phyloP scores from a whole-genome alignment of 148 eudicot species.

The Dysphania ambrosioides region DNA sequence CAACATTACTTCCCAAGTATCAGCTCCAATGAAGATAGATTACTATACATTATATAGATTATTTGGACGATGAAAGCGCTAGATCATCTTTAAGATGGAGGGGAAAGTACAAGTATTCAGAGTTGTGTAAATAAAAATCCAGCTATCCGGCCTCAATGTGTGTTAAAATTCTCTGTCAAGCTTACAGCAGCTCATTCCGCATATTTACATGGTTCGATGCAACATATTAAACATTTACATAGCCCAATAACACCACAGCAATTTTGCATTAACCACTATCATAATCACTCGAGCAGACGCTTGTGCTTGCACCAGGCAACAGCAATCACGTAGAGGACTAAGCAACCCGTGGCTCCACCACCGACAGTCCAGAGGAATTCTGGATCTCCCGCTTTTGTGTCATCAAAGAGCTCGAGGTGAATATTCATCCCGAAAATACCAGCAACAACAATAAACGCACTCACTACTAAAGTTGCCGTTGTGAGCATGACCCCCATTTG shows the following conservation, averaged over 20 bases:
- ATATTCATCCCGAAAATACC: constrained; percentile 93
- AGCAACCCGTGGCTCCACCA: constrained; percentile 61
- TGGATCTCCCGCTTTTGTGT: constrained; percentile 35
- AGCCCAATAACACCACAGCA: background rate
- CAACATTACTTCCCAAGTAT: background rate
- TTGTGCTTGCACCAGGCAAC: constrained; percentile 90
- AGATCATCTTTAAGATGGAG: background rate
- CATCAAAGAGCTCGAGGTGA: constrained; percentile 51
- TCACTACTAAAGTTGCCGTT: constrained; percentile 82
- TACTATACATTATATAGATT: background rate
- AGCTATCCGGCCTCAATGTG: background rate
- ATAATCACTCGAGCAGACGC: constrained; percentile 61
- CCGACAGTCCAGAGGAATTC: constrained; percentile 87
- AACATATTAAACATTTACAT: background rate
- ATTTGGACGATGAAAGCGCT: background rate
- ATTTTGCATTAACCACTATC: background rate
- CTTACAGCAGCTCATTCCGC: background rate
- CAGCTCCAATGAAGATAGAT: no score
- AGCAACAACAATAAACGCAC: constrained; percentile 85
- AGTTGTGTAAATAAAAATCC: background rate
- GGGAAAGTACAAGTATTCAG: background rate
- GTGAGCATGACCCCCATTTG: constrained; percentile 98
- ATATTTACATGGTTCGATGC: constrained; percentile 3
- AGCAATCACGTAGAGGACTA: constrained; percentile 72
- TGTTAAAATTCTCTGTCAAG: background rate